Conservation (phyloP, 2,329 filamentous ascomycete genomes). For the Colletotrichum somersetense region DNA sequence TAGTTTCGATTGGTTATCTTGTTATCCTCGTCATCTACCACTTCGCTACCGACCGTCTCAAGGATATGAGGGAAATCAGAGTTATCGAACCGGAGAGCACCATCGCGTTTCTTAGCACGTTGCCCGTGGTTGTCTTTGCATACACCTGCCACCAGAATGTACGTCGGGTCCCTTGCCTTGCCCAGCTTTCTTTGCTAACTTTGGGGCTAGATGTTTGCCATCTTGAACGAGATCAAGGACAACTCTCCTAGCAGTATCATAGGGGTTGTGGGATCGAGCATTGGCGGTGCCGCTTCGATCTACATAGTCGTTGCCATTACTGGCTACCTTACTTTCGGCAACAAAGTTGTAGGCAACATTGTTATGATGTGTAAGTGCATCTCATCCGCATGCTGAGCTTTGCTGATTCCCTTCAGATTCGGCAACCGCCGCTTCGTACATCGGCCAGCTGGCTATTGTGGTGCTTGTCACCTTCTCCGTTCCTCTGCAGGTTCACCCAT, state of each 20-base stretch:
- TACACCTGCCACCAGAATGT: conserved; percentile 99
- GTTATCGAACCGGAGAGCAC: conserved; percentile 84
- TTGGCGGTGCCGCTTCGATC: conserved; percentile 86
- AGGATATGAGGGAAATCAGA: conserved; percentile 80
- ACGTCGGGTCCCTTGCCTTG: conserved; percentile 47
- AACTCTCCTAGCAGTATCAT: conserved; percentile 83
- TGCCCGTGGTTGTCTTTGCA: conserved; percentile 98
- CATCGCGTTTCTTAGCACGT: conserved; percentile 82
- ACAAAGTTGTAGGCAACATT: conserved; percentile 91
- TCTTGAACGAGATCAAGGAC: conserved; percentile 92
- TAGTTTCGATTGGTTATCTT: conserved; percentile 94
- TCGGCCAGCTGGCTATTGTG: conserved; percentile 95
- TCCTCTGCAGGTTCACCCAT: conserved; percentile 94
- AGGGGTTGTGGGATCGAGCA: conserved; percentile 83
- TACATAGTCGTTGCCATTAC: conserved; percentile 95
- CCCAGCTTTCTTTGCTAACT: conserved; percentile 47
- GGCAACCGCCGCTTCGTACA: conserved; percentile 84
- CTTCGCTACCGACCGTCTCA: conserved; percentile 83
- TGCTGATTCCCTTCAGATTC: conserved; percentile 61
- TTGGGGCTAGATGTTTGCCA: conserved; percentile 88
- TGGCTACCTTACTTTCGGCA: conserved; percentile 95
- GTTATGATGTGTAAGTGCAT: conserved; percentile 83
- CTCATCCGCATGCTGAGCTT: conserved; percentile 16
- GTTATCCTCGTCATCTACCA: conserved; percentile 95
- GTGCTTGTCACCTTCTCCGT: conserved; percentile 97